These are phyloP conservation scores for Trichosporon ovoides DNA, from an alignment of 1,284 basidiomycete genomes.

Conservation along the genomic window DNA sequence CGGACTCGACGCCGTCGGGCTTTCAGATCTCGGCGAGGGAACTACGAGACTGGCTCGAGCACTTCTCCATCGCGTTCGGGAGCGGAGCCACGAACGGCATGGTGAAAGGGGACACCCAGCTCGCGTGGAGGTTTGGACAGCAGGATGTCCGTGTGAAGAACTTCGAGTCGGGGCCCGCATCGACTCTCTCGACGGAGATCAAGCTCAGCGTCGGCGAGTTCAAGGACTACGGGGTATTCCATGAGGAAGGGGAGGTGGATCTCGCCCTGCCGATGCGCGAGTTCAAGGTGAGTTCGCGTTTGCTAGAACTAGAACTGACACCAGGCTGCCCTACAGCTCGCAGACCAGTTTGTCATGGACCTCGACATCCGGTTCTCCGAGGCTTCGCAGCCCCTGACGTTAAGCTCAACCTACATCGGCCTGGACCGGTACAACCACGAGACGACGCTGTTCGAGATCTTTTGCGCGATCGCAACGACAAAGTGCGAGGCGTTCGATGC, in stretches of 20 bases:
- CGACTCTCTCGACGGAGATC: slow-evolving; percentile 39
- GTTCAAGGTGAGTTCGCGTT: slow-evolving; percentile 42
- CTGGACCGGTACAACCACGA: slow-evolving; percentile 24
- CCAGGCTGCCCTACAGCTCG: slow-evolving; percentile 43
- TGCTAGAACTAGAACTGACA: background rate
- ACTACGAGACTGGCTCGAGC: slow-evolving; percentile 46
- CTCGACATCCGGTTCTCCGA: slow-evolving; percentile 42
- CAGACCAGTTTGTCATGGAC: slow-evolving; percentile 42
- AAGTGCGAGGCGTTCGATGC: slow-evolving; percentile 35
- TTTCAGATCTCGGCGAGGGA: slow-evolving; percentile 40
- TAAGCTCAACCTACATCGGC: slow-evolving; percentile 26
- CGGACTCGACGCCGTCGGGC: slow-evolving; percentile 37
- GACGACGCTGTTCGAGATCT: slow-evolving; percentile 32
- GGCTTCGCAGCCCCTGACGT: slow-evolving; percentile 42
- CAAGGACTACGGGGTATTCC: slow-evolving; percentile 33
- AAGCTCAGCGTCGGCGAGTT: slow-evolving; percentile 42
- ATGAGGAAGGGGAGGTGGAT: slow-evolving; percentile 28
- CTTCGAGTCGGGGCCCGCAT: slow-evolving; percentile 26
- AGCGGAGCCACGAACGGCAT: slow-evolving; percentile 10
- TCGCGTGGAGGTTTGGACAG: slow-evolving; percentile 44
- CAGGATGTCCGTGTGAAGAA: slow-evolving; percentile 42
- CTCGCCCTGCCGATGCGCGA: slow-evolving; percentile 47
- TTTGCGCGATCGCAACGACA: slow-evolving; percentile 46
- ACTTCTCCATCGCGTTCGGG: slow-evolving; percentile 37
- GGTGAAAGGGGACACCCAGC: slow-evolving; percentile 32